Conservation (phyloP, 805 yeast species). For the Cyberlindnera mycetangii region DNA sequence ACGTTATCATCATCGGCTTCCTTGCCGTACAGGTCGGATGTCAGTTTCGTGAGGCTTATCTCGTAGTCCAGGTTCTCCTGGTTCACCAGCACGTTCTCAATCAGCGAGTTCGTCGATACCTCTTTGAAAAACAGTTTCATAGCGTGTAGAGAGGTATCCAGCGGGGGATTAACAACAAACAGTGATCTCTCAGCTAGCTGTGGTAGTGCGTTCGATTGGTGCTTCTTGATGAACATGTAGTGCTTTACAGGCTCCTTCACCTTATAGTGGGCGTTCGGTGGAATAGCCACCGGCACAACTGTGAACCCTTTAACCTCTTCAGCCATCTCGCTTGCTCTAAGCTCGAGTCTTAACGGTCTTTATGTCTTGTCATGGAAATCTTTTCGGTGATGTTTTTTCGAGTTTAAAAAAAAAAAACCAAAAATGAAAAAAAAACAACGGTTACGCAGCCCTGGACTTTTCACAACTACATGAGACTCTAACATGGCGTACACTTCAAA, state of each 20-base stretch:
- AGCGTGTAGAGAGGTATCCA: constrained; percentile 48
- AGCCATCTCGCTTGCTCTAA: constrained; percentile 13
- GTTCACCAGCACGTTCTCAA: constrained; percentile 47
- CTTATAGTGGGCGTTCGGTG: constrained; percentile 24
- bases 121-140: constrained; percentile 56
- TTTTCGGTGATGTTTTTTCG: too few species aligned
- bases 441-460: neutral
- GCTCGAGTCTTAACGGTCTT: too few species aligned
- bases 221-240: constrained; percentile 65
- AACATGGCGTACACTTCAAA: too few species aligned
- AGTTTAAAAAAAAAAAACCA: too few species aligned
- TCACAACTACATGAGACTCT: too few species aligned
- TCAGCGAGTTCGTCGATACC: constrained; percentile 62
- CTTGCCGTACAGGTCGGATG: constrained; percentile 50
- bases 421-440: too few species aligned
- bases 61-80: constrained; percentile 43
- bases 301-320: constrained; percentile 56
- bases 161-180: constrained; percentile 78
- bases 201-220: constrained; percentile 42
- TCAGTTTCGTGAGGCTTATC: constrained; percentile 53
- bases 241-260: constrained; percentile 38
- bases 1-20: constrained; percentile 27
- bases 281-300: constrained; percentile 46
- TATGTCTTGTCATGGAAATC: too few species aligned
- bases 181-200: constrained; percentile 52